Percentiles rank a stretch among this genome's conserved stretches.
Evolutionary conservation across 805 yeast genomes (phyloP).

Genomic region (Torulaspora indica): DNA sequence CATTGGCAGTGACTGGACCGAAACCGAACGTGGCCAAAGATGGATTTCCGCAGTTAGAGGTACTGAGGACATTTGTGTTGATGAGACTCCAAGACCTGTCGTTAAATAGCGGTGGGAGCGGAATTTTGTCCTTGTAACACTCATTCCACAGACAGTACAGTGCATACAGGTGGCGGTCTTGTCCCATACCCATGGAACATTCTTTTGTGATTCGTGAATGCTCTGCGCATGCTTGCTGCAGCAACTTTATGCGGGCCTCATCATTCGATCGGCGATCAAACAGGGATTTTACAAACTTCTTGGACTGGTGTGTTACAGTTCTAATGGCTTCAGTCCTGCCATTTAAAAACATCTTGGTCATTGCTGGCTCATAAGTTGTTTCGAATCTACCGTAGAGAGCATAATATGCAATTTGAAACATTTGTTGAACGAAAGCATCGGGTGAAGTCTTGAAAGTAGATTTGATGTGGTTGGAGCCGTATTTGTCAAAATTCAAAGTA

Average conservation of each 20-base stretch:
- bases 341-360: slow-evolving; percentile 83
- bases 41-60: slow-evolving; percentile 90
- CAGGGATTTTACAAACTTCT: slow-evolving; percentile 76
- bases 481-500: slow-evolving; percentile 62
- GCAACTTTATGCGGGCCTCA: slow-evolving; percentile 51
- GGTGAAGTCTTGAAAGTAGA: slow-evolving; percentile 77
- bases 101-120: slow-evolving; percentile 70
- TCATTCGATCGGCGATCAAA: slow-evolving; percentile 61
- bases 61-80: slow-evolving; percentile 73
- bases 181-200: slow-evolving; percentile 78
- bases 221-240: slow-evolving; percentile 63
- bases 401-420: slow-evolving; percentile 87
- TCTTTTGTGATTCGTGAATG: slow-evolving; percentile 66
- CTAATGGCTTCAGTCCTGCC: slow-evolving; percentile 93
- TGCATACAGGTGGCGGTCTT: slow-evolving; percentile 86
- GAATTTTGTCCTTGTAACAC: slow-evolving; percentile 25
- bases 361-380: slow-evolving; percentile 93
- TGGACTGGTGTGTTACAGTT: slow-evolving; percentile 75
- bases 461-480: slow-evolving; percentile 75
- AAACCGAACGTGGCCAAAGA: slow-evolving; percentile 83
- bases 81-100: slow-evolving; percentile 86
- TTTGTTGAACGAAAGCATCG: slow-evolving; percentile 92
- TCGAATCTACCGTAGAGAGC: slow-evolving; percentile 90
- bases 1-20: slow-evolving; percentile 86
- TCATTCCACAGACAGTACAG: slow-evolving; percentile 79